Base-by-base conservation (phyloP, 495 filamentous ascomycete genomes). In the Penicillium riverlandense region DNA sequence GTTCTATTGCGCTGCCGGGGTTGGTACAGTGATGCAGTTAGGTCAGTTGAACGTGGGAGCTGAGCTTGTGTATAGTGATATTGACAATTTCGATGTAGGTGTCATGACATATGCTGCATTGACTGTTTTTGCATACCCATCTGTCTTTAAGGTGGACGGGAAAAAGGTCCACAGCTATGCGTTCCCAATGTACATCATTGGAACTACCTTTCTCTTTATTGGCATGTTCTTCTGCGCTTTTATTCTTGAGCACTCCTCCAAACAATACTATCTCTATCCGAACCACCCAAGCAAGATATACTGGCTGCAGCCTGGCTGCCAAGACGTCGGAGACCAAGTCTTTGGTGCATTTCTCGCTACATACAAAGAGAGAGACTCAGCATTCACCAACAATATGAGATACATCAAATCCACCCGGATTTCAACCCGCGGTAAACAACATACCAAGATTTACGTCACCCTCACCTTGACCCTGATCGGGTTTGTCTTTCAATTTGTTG, bases 401-500 rank as follows among this genome's bases (percentile, higher is more conserved):
- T 71, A 68, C 32, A 60, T 65, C 47, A 69, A 69, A 35, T 67
- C 68, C 0, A 49, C 57, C 7, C 40, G 61, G 14, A 44, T 54
- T n/a, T 40, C 14, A 8, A 47, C 37, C 33, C 47, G 41, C 14
- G 35, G 49, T 3, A 40, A 16, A 6, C 30, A 43, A 35, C 35
- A 47, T 31, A 1, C 41, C 0, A 37, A 52, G n/a, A 42, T 37
- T 31, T 62, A 44, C 41, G 59, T 15, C 7, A 56, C 57, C 1
- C 34, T 69, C 10, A 12, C 16, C 1, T 37, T 69, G 1, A 70
- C 66, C 5, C 43, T 77, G 37, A n/a, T 61, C 1, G 76, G 75
- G 1, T 79, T 75, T 35, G 47, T 76, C 28, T 40, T 65, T 6
- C 74, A 79, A 48, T 79, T 79, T 44, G 52, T 72, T 6, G 75